Evolutionary conservation across 1,284 basidiomycete species (phyloP).

Genomic region (Puccinia hordei): DNA sequence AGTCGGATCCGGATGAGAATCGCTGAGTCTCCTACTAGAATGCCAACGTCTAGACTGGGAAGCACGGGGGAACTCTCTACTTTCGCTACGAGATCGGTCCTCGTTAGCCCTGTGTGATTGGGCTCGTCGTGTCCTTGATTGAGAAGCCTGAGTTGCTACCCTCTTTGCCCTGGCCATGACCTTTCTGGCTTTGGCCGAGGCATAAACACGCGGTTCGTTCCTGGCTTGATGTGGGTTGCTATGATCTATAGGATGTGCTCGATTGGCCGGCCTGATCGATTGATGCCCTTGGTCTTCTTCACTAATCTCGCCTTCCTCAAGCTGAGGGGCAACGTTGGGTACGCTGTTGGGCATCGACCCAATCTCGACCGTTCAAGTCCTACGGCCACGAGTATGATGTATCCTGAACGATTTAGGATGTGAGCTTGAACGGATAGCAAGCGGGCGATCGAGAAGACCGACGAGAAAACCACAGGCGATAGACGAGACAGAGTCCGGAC

Average conservation of each 20-base stretch:
- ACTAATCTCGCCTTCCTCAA: constrained; percentile 37
- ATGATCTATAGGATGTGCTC: neutral
- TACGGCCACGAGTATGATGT: neutral
- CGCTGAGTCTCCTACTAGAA: neutral
- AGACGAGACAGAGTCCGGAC: too few relatives aligned
- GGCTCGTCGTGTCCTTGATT: neutral
- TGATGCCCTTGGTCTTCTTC: neutral
- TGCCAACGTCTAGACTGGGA: neutral
- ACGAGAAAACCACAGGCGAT: too few relatives aligned
- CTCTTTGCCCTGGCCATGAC: constrained; percentile 16
- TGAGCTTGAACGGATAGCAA: neutral
- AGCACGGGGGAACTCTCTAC: neutral
- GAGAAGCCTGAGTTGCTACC: neutral
- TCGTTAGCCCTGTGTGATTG: neutral
- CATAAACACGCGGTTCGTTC: constrained; percentile 16
- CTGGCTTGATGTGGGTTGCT: neutral
- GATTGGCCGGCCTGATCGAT: neutral
- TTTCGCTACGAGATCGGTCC: constrained; percentile 2
- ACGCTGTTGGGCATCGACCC: neutral
- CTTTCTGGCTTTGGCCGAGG: constrained; percentile 22
- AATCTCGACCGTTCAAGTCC: too few relatives aligned
- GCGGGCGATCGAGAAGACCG: constrained; percentile 1
- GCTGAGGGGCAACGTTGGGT: neutral
- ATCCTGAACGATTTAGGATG: neutral
- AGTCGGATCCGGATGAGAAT: neutral